Percentiles rank a stretch among this genome's conserved stretches.
These are phyloP conservation scores for Penicillium diatomitis DNA, from an alignment of 495 filamentous ascomycete species.

Conservation along the genomic window DNA sequence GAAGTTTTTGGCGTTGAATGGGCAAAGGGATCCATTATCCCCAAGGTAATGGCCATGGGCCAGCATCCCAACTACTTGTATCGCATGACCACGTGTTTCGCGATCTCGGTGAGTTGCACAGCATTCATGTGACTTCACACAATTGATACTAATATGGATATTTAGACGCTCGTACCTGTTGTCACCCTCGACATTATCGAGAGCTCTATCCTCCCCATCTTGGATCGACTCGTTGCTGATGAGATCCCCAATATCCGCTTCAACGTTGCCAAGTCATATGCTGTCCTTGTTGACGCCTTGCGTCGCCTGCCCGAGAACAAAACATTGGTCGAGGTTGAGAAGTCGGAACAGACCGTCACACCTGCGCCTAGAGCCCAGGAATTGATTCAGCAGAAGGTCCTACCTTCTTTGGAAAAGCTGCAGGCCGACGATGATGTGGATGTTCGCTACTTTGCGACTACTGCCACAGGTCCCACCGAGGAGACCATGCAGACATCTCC, in stretches of 20 bases:
- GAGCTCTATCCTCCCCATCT: slow-evolving; percentile 87
- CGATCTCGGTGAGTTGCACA: slow-evolving; percentile 70
- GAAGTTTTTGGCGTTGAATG: slow-evolving; percentile 98
- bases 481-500: slow-evolving; percentile 44
- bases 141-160: slow-evolving; percentile 18
- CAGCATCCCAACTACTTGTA: slow-evolving; percentile 97
- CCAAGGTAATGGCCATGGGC: slow-evolving; percentile 97
- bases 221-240: slow-evolving; percentile 84
- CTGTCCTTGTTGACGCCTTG: slow-evolving; percentile 76
- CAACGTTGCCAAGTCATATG: slow-evolving; percentile 97
- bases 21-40: slow-evolving; percentile 96
- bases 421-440: slow-evolving; percentile 96
- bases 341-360: slow-evolving; percentile 51
- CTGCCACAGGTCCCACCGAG: slow-evolving; percentile 44
- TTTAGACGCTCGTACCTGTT: slow-evolving; percentile 82
- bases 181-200: slow-evolving; percentile 87
- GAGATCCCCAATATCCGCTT: slow-evolving; percentile 98
- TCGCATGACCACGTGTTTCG: slow-evolving; percentile 98
- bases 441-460: slow-evolving; percentile 88
- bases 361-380: slow-evolving; percentile 68
- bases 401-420: slow-evolving; percentile 88
- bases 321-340: slow-evolving; percentile 76
- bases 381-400: slow-evolving; percentile 76
- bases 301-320: slow-evolving; percentile 81
- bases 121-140: background rate